Evolutionary conservation across 768 basidiomycete genomes (phyloP).

Genomic region (Tulasnella sp.): DNA sequence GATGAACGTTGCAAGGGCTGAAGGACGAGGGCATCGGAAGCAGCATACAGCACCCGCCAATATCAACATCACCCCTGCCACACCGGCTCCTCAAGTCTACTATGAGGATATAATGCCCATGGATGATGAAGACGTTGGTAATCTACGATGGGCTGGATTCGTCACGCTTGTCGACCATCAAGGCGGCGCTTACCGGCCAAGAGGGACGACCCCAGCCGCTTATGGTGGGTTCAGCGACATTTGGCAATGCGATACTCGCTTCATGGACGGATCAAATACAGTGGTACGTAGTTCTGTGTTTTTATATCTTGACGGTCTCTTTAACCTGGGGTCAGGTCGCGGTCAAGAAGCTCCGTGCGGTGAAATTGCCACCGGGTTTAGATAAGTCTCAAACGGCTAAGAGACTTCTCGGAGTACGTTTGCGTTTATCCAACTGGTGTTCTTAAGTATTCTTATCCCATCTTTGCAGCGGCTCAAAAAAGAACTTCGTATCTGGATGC

Average conservation of each 20-base stretch:
- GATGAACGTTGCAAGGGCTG: no score
- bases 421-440: no score
- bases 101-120: not conserved
- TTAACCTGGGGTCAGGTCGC: no score
- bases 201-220: not conserved
- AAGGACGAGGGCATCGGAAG: no score
- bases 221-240: not conserved
- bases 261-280: not conserved
- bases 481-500: not conserved
- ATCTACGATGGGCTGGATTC: not conserved
- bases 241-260: not conserved
- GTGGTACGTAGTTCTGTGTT: not conserved
- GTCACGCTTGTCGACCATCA: not conserved
- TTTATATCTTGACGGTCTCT: no score
- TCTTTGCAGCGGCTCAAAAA: not conserved
- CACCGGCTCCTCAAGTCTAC: no score
- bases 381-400: not conserved
- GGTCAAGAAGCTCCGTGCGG: not conserved
- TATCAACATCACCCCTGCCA: no score
- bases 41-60: no score
- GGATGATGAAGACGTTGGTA: not conserved
- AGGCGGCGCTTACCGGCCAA: not conserved
- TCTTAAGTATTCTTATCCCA: not conserved
- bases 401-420: not conserved
- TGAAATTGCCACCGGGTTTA: not conserved